Percentiles rank a stretch among this genome's conserved stretches.
These are phyloP conservation scores for Cladosporium velox DNA, from an alignment of 2,329 filamentous ascomycete species.

Conservation along the genomic window DNA sequence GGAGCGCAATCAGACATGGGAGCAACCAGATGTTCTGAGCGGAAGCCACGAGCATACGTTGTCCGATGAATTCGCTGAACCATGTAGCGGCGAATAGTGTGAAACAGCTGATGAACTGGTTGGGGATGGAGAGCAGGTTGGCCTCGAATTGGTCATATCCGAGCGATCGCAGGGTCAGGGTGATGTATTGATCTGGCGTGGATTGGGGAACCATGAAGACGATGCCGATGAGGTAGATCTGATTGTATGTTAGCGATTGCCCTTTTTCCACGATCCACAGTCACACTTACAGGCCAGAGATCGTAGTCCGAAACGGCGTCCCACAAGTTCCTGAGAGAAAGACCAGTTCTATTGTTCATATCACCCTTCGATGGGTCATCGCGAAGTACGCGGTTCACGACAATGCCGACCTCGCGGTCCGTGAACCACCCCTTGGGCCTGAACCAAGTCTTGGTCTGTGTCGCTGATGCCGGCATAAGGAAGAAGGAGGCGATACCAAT, in stretches of 20 bases:
- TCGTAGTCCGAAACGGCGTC: conserved; percentile 60
- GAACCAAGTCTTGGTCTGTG: conserved; percentile 62
- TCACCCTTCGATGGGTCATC: conserved; percentile 58
- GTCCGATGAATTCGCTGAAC: conserved; percentile 50
- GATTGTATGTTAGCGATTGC: conserved; percentile 28
- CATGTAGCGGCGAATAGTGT: conserved; percentile 49
- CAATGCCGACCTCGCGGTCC: conserved; percentile 62
- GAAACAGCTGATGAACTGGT: conserved; percentile 40
- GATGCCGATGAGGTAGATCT: conserved; percentile 54
- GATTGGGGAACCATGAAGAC: conserved; percentile 56
- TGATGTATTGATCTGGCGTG: conserved; percentile 57
- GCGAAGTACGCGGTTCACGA: conserved; percentile 63
- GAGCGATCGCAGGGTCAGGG: conserved; percentile 58
- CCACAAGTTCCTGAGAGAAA: conserved; percentile 54
- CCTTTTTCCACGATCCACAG: background rate
- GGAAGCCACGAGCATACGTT: conserved; percentile 50
- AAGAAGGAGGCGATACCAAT: conserved; percentile 58
- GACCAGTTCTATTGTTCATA: conserved; percentile 62
- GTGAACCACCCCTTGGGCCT: conserved; percentile 66
- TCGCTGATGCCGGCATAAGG: conserved; percentile 61
- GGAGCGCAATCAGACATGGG: conserved; percentile 58
- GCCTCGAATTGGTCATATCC: conserved; percentile 63
- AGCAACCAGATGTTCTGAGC: conserved; percentile 61
- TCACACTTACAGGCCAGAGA: conserved; percentile 43
- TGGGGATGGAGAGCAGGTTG: conserved; percentile 62